Base-by-base conservation (phyloP, 495 filamentous ascomycete genomes). In the Penicillium crystallinum region DNA sequence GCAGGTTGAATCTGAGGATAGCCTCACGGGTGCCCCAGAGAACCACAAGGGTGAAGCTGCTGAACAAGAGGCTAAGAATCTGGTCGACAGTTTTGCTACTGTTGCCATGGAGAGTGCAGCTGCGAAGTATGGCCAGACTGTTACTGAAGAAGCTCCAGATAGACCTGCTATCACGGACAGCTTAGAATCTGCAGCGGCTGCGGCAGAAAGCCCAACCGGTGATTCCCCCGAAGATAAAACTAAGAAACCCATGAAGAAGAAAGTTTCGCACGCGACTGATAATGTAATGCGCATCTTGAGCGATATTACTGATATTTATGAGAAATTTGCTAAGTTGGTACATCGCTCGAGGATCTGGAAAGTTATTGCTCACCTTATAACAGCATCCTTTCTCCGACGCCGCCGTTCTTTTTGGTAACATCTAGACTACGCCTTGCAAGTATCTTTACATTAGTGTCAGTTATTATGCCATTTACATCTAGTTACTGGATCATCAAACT, bases 11-110 rank as follows among this genome's bases (percentile, higher is more conserved):
- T 90, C 85, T 30, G 80, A 87, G 21, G 88, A 90, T 49, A 91
- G 84, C 53, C 73, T 86, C 4, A 95, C 90, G 0, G 90, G 90
- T 15, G 89, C 86, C 0, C 86, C 89, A 0, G 88, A 95, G 68
- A 87, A 85, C 48, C 83, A 90, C 63, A 86, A 90, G 58, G 90
- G 90, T 15, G 90, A 95, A 64, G 88, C 89, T 0, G 89, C 89
- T 5, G 90, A 96, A 62, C 81, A 86, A 53, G 90, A 95, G 65
- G 90, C 90, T 2, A 83, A 76, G 55, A 91, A 90, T 56, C 83
- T 96, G 54, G 82, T 93, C 30, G 85, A 84, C 54, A 81, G 84
- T 25, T 83, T 93, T 47, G 85, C 87, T 6, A 79, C 78, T 2
- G 82, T 95, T 8, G 87, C 87, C 0, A 71, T 93, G 33, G 83